These are phyloP conservation scores for Hippophae rhamnoides DNA, from an alignment of 306 rosid genomes.

Conservation along the genomic window DNA sequence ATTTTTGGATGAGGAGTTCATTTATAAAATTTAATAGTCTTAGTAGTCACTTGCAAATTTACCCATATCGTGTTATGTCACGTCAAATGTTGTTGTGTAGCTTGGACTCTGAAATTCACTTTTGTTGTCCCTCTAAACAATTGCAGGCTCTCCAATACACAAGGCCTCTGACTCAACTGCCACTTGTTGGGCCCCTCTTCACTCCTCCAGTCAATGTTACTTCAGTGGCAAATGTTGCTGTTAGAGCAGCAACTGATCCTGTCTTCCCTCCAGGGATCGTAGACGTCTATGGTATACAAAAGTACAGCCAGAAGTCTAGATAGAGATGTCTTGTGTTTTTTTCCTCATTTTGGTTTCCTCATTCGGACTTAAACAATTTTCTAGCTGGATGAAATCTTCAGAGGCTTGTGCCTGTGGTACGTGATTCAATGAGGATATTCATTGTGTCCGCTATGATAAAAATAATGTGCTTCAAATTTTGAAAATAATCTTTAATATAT, in stretches of 20 bases:
- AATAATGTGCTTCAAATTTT: conserved; percentile 8
- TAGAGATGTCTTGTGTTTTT: conserved; percentile 14
- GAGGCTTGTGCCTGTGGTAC: not conserved
- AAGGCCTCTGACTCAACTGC: conserved; percentile 57
- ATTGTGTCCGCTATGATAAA: not conserved
- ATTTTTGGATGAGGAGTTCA: too few relatives aligned
- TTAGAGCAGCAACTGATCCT: conserved; percentile 89
- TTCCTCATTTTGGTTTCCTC: conserved; percentile 4
- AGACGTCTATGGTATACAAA: conserved; percentile 69
- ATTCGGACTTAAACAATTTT: not conserved
- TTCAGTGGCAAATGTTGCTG: conserved; percentile 71
- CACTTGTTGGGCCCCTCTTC: conserved; percentile 79
- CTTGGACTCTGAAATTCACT: too few relatives aligned
- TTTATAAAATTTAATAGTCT: too few relatives aligned
- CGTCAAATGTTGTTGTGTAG: too few relatives aligned
- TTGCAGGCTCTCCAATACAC: conserved; percentile 63
- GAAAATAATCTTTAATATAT: not conserved
- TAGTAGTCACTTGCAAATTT: too few relatives aligned
- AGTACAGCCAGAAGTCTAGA: conserved; percentile 57
- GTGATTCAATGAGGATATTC: not conserved
- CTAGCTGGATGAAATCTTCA: conserved; percentile 1
- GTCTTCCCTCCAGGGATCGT: conserved; percentile 89
- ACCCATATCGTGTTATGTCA: too few relatives aligned
- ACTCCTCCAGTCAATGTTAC: conserved; percentile 81
- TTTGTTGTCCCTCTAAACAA: conserved; percentile 3